phyloP scores from a whole-genome alignment of 2,329 filamentous ascomycete genomes.

The Stromatinia cepivora region DNA sequence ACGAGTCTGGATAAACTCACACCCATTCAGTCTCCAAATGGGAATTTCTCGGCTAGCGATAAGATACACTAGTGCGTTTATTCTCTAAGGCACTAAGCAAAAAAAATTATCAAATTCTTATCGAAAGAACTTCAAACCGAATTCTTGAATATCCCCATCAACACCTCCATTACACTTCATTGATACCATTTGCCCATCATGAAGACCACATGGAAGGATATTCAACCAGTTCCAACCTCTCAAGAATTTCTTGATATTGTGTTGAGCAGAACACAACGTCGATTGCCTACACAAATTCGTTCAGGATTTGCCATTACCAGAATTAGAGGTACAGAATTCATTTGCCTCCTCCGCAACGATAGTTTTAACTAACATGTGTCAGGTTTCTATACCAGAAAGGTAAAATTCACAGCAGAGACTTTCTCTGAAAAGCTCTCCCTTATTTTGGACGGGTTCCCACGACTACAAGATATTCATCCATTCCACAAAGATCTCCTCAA shows the following conservation, averaged over 20 bases:
- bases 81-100: conserved; percentile 20
- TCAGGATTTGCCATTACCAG: conserved; percentile 94
- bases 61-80: conserved; percentile 21
- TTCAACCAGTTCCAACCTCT: conserved; percentile 83
- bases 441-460: conserved; percentile 90
- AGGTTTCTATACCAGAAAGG: conserved; percentile 95
- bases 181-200: conserved; percentile 45
- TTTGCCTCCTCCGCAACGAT: conserved; percentile 15
- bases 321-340: conserved; percentile 61
- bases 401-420: conserved; percentile 97
- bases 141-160: conserved; percentile 20
- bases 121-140: conserved; percentile 24
- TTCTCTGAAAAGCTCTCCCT: conserved; percentile 90
- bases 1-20: background rate
- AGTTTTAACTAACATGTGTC: conserved; percentile 25
- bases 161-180: conserved; percentile 2
- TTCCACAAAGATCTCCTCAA: conserved; percentile 88
- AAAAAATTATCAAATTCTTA: conserved; percentile 27
- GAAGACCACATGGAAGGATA: conserved; percentile 71
- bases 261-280: conserved; percentile 86
- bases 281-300: conserved; percentile 92
- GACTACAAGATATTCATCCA: conserved; percentile 90
- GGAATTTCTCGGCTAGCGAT: conserved; percentile 22
- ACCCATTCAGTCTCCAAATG: background rate
- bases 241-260: conserved; percentile 98